phyloP scores from a whole-genome alignment of 371 early-diverging fungal species.

The Mucor mucedo region DNA sequence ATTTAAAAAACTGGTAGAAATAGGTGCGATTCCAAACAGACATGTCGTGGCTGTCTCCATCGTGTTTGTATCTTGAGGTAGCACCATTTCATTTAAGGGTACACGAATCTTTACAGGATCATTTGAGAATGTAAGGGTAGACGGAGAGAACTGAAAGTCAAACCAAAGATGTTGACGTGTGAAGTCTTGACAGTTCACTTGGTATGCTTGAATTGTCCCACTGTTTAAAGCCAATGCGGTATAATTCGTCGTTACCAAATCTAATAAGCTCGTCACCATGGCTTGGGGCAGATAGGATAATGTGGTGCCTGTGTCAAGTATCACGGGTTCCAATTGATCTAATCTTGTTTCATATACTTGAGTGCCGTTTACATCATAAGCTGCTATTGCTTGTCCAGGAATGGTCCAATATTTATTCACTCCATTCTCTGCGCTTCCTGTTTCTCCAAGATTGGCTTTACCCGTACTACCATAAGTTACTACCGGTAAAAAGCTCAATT shows the following conservation, averaged over 20 bases:
- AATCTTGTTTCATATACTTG: constrained; percentile 17
- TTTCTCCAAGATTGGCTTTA: constrained; percentile 2
- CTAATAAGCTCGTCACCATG: constrained; percentile 7
- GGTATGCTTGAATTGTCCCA: constrained; percentile 18
- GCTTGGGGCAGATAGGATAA: constrained; percentile 30
- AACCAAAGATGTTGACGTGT: constrained; percentile 10
- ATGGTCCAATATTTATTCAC: constrained; percentile 44
- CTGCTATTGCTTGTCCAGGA: constrained; percentile 21
- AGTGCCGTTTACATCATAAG: not conserved
- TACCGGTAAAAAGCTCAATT: constrained; percentile 43
- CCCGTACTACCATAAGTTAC: constrained; percentile 17
- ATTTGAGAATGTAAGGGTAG: not conserved
- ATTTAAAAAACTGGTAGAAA: constrained; percentile 7
- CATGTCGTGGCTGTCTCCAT: constrained; percentile 23
- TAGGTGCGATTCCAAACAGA: constrained; percentile 38
- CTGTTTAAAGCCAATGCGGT: constrained; percentile 6
- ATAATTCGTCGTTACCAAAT: constrained; percentile 18
- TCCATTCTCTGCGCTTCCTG: not conserved
- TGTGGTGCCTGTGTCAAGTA: constrained; percentile 41
- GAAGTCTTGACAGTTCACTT: constrained; percentile 23
- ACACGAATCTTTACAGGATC: constrained; percentile 25
- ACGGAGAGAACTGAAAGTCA: constrained; percentile 23
- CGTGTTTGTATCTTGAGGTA: constrained; percentile 25
- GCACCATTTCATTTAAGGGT: constrained; percentile 25
- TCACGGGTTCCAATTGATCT: constrained; percentile 22